Evolutionary conservation across 176 grass and related monocot species (phyloP), one percentile per base, ranked within the genome.

Genomic region (Elymus sibiricus): DNA sequence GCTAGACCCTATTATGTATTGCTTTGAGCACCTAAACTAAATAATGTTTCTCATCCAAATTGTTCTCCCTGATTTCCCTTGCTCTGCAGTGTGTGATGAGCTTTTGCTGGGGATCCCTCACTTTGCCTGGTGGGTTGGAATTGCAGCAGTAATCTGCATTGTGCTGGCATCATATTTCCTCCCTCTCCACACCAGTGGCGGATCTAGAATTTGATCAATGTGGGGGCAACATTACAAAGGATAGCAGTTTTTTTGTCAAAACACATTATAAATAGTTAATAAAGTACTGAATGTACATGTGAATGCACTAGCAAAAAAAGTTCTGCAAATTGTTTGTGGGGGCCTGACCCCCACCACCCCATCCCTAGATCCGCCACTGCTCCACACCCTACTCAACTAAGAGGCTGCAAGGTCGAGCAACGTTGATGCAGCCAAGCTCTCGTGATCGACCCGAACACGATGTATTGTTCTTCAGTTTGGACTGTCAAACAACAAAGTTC

Each of bases 41-140:
- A 17, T 35, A 56, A 40, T 26, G 9, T 25, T 31, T n/a, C 77
- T 65, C 1, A 83, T 88, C 39, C 66, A 9, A 63, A n/a, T 15
- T 11, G 15, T 83, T 10, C 11, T 39, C 38, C 59, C 7, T 13
- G 21, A 46, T 74, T 24, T 79, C 68, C 27, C 5, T 83, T 76
- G 77, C 24, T 80, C 7, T 90, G 85, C 90, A 98, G 93, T 90
- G 38, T 96, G 94, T 6, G 97, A 94, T 67, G 86, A 95, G 43
- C 87, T 99, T 78, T 27, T 92, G 76, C 60, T 98, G 58, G 92
- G 92, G 72, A 91, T 87, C 84, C 90, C 94, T 7, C 77, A 56
- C 82, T 86, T 90, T 83, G 71, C 97, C 46, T 98, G 90, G 97
- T 90, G 92, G 92, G 79, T 94, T 47, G 97, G 88, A 26, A 79